Base-by-base conservation (phyloP, 371 early-diverging fungal species). In the Coemansia sp. region DNA sequence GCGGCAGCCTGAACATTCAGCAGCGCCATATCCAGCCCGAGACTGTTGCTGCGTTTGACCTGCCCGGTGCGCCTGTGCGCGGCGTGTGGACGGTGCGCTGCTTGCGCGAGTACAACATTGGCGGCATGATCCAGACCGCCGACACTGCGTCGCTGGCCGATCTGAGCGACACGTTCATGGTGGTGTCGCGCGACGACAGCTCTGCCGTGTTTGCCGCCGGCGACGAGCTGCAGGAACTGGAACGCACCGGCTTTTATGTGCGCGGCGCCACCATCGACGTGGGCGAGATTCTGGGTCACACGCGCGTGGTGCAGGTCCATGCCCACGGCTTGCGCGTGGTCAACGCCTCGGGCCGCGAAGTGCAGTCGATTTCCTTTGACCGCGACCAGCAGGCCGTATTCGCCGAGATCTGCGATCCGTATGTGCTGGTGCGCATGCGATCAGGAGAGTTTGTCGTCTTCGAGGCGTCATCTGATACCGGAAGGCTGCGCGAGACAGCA, bases 181-280 rank as follows among this genome's bases (percentile, higher is more conserved):
- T 79, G 2, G 52, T 77, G 2, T 72, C 78, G 36, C 65, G 66
- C 33, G 77, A 71, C 12, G 53, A n/a, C 33, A 41, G 56, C 52
- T 70, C 79, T 2, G n/a, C 87, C 84, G 86, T 94, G 4, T 80
- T 95, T 36, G 79, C 84, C 8, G 86, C 92, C 4, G 94, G 93
- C 48, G 90, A 92, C 35, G 96, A 95, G 59, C 77, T 97, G 10
- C 82, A 84, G 42, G 91, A 97, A 76, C 68, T 94, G 45, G 86
- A 88, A 30, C 82, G 80, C 35, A 83, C 85, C 0, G 91, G 86
- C 5, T 95, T 97, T 65, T 90, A 83, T 64, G 82, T 84, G 0
- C 72, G 80, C 11, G 93, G 91, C 0, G 88, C 91, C 2, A 94
- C 97, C 0, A 79, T 97, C 12, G 57, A 42, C 4, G 69, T 66